phyloP scores from a whole-genome alignment of 805 yeast genomes.

The Starmera quercuum region DNA sequence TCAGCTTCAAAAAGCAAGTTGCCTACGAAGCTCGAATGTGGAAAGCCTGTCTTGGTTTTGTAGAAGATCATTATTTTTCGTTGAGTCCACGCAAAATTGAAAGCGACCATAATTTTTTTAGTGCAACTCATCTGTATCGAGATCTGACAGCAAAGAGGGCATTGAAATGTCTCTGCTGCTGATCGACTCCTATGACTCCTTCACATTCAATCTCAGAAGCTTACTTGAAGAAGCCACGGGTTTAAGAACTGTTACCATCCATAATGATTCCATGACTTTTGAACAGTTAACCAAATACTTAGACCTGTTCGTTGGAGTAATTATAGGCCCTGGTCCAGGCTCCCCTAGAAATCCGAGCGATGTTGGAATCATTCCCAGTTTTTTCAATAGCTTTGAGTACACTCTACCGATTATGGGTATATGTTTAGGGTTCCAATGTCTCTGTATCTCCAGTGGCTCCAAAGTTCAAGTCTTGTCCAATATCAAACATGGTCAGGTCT shows the following conservation, averaged over 20 bases:
- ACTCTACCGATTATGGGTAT: constrained; percentile 76
- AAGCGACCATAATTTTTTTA: no score
- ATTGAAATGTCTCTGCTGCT: constrained; percentile 59
- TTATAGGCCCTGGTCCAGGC: constrained; percentile 98
- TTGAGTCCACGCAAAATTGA: no score
- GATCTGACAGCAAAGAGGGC: no score
- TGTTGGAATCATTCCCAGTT: constrained; percentile 59
- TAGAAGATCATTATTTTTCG: no score
- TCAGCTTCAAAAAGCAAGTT: no score
- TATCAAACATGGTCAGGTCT: constrained; percentile 84
- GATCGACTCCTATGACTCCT: constrained; percentile 93
- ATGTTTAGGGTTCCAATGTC: constrained; percentile 86
- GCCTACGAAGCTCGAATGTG: no score
- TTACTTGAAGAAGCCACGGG: constrained; percentile 48
- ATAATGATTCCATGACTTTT: constrained; percentile 27
- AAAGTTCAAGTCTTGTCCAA: constrained; percentile 41
- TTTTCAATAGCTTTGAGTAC: constrained; percentile 34
- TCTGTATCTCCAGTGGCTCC: constrained; percentile 60
- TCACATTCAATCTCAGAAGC: constrained; percentile 71
- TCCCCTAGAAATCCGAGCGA: constrained; percentile 60
- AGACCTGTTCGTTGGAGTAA: constrained; percentile 58
- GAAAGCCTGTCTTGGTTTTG: no score
- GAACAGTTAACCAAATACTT: constrained; percentile 34
- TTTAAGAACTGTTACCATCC: constrained; percentile 26
- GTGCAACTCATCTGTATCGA: no score